Evolutionary conservation across 345 rosid genomes (phyloP).

Genomic region (Brassica juncea): DNA sequence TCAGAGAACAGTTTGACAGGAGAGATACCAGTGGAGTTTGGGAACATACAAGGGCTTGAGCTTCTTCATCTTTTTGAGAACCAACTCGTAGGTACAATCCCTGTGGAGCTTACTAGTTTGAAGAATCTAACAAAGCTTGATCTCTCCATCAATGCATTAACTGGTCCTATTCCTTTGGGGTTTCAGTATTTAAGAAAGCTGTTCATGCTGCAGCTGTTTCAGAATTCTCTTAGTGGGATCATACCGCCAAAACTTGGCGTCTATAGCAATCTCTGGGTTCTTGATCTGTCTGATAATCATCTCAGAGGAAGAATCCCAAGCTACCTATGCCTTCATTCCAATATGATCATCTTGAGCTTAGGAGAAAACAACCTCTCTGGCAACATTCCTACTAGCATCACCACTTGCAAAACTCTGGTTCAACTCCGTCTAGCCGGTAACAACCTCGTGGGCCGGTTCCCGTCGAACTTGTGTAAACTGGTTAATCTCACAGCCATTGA

Average conservation of each 20-base stretch:
- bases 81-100: slow-evolving; percentile 64
- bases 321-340: slow-evolving; percentile 57
- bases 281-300: slow-evolving; percentile 71
- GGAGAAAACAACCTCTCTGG: slow-evolving; percentile 74
- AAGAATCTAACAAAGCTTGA: slow-evolving; percentile 73
- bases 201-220: slow-evolving; percentile 72
- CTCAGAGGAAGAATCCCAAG: slow-evolving; percentile 69
- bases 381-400: slow-evolving; percentile 61
- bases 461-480: slow-evolving; percentile 63
- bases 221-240: slow-evolving; percentile 62
- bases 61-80: slow-evolving; percentile 88
- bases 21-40: slow-evolving; percentile 69
- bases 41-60: slow-evolving; percentile 54
- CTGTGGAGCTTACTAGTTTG: slow-evolving; percentile 65
- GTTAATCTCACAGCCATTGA: slow-evolving; percentile 67
- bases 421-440: slow-evolving; percentile 71
- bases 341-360: slow-evolving; percentile 61
- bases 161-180: slow-evolving; percentile 69
- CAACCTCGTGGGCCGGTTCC: slow-evolving; percentile 62
- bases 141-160: slow-evolving; percentile 73
- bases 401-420: slow-evolving; percentile 57
- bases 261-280: slow-evolving; percentile 70
- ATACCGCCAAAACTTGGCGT: slow-evolving; percentile 75
- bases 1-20: slow-evolving; percentile 76
- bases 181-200: slow-evolving; percentile 66